Conservation (phyloP, 2,329 filamentous ascomycete species). For the Mycosphaerella sp. region DNA sequence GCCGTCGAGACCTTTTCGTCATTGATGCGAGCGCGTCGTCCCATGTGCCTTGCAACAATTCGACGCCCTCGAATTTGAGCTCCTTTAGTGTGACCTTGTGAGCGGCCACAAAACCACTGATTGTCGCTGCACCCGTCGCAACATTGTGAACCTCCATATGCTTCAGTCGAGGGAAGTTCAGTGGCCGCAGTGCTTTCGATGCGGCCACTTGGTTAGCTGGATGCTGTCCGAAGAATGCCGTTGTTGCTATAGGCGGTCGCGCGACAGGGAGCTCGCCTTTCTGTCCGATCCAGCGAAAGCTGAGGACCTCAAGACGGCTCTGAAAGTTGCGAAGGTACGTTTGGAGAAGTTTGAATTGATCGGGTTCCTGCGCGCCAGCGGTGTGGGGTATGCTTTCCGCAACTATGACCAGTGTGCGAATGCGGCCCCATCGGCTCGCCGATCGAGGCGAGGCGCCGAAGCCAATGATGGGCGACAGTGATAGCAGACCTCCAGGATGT, state of each 20-base stretch:
- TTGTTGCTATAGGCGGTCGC: conserved; percentile 44
- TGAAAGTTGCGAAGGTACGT: conserved; percentile 67
- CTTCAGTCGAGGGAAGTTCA: conserved; percentile 61
- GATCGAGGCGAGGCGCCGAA: conserved; percentile 70
- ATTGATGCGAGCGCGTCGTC: conserved; percentile 74
- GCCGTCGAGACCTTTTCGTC: conserved; percentile 32
- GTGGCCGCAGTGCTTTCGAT: conserved; percentile 32
- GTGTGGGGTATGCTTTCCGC: conserved; percentile 48
- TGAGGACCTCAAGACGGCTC: conserved; percentile 47
- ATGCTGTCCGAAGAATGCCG: conserved; percentile 9
- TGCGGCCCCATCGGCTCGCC: conserved; percentile 67
- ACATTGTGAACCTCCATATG: conserved; percentile 67
- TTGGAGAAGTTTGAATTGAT: conserved; percentile 60
- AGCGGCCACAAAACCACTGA: conserved; percentile 59
- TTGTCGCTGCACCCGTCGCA: conserved; percentile 62
- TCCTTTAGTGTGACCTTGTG: conserved; percentile 65
- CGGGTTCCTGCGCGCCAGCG: conserved; percentile 44
- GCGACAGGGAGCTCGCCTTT: conserved; percentile 69
- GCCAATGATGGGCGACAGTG: conserved; percentile 66
- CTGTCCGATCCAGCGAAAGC: conserved; percentile 68
- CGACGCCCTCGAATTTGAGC: conserved; percentile 73
- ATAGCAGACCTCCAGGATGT: conserved; percentile 68
- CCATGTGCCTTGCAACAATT: conserved; percentile 67
- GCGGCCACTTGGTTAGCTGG: conserved; percentile 7
- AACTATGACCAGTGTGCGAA: conserved; percentile 65